Conservation (phyloP, 768 basidiomycete species). For the Amanita phalloides region DNA sequence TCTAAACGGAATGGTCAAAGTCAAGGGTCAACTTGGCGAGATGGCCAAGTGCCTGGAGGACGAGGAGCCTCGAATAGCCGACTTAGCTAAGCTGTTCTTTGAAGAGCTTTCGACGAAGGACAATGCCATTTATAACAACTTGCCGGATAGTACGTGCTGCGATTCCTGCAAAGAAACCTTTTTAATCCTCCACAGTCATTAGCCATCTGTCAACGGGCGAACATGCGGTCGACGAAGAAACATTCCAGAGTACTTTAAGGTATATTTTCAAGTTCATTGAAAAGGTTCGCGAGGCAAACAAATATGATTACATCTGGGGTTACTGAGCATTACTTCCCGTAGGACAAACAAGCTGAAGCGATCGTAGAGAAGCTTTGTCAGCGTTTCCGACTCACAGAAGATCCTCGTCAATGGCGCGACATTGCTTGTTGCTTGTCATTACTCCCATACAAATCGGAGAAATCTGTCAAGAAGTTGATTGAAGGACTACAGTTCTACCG, state of each 20-base stretch:
- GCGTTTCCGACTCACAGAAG: constrained; percentile 80
- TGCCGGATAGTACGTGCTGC: constrained; percentile 71
- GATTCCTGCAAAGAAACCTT: neutral
- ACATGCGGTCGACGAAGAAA: constrained; percentile 87
- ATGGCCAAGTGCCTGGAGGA: constrained; percentile 99
- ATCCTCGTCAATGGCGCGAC: constrained; percentile 93
- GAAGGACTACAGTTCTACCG: constrained; percentile 89
- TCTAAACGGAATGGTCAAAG: constrained; percentile 98
- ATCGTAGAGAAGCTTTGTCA: constrained; percentile 98
- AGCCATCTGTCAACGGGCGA: constrained; percentile 87
- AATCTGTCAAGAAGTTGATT: constrained; percentile 91
- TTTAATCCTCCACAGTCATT: constrained; percentile 50
- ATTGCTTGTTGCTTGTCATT: constrained; percentile 93
- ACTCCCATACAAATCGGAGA: constrained; percentile 94
- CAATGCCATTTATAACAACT: constrained; percentile 97
- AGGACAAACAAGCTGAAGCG: constrained; percentile 98
- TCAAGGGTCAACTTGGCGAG: constrained; percentile 97
- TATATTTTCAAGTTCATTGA: constrained; percentile 97
- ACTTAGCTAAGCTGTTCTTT: constrained; percentile 98
- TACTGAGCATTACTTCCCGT: neutral
- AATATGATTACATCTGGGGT: neutral
- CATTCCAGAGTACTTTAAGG: constrained; percentile 85
- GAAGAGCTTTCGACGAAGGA: constrained; percentile 93
- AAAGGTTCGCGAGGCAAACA: constrained; percentile 46
- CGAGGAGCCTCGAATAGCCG: constrained; percentile 73